phyloP scores from a whole-genome alignment of 257 asterid species.

The Scutellaria barbata region DNA sequence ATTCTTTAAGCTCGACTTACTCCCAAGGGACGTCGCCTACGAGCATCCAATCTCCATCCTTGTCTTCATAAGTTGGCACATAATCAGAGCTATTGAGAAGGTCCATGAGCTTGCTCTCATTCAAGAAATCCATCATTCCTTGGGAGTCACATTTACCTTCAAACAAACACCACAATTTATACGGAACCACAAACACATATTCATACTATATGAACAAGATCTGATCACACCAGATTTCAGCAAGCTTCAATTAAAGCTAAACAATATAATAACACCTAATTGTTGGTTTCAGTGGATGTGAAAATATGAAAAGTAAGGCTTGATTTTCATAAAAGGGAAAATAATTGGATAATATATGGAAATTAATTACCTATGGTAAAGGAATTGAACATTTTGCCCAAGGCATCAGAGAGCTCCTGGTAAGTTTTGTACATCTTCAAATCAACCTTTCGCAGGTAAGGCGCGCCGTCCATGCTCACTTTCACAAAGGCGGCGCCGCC shows the following conservation, averaged over 20 bases:
- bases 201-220: not conserved
- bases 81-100: slow-evolving; percentile 68
- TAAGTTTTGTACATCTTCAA: slow-evolving; percentile 70
- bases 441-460: slow-evolving; percentile 83
- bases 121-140: slow-evolving; percentile 80
- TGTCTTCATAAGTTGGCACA: slow-evolving; percentile 84
- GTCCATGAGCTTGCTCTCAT: slow-evolving; percentile 75
- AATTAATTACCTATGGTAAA: slow-evolving; percentile 58
- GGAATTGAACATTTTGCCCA: slow-evolving; percentile 76
- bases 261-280: not conserved
- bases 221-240: not conserved
- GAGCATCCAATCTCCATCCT: slow-evolving; percentile 90
- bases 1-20: slow-evolving; percentile 45
- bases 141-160: slow-evolving; percentile 65
- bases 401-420: slow-evolving; percentile 64
- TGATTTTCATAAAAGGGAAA: not conserved
- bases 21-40: slow-evolving; percentile 88
- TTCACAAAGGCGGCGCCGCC: slow-evolving; percentile 61
- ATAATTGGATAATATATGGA: slow-evolving; percentile 8
- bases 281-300: not conserved
- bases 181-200: not conserved
- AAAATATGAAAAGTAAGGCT: not conserved
- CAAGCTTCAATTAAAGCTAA: too few relatives aligned
- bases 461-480: slow-evolving; percentile 94
- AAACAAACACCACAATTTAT: not conserved